Percentiles rank a stretch among this genome's conserved stretches.
Conservation (phyloP, 805 yeast genomes). For the Wickerhamomyces kurtzmanii region DNA sequence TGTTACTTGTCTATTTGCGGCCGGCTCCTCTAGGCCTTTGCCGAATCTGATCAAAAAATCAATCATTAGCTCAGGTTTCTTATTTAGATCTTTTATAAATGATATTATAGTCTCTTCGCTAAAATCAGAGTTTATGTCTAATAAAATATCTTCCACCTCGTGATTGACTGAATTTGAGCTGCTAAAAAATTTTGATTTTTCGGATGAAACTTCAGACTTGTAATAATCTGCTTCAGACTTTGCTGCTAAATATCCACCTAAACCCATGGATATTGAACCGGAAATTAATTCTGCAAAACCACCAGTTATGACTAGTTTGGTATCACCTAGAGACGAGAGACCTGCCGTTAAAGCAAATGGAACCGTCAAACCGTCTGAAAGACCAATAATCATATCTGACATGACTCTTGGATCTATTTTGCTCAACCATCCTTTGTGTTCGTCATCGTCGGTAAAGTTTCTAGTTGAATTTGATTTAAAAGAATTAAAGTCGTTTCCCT, state of each 20-base stretch:
- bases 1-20: conserved; percentile 80
- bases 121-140: conserved; percentile 49
- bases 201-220: conserved; percentile 59
- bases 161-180: conserved; percentile 58
- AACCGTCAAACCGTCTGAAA: conserved; percentile 92
- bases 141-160: conserved; percentile 72
- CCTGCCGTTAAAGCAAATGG: conserved; percentile 99
- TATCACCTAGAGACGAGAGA: conserved; percentile 78
- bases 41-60: conserved; percentile 85
- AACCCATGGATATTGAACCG: conserved; percentile 96
- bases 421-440: conserved; percentile 35
- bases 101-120: conserved; percentile 63
- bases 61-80: conserved; percentile 67
- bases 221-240: conserved; percentile 77
- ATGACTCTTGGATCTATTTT: conserved; percentile 83
- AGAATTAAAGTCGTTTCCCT: too few relatives aligned
- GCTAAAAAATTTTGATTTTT: conserved; percentile 57
- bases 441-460: too few relatives aligned
- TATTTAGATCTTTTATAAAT: conserved; percentile 71
- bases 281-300: conserved; percentile 96
- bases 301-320: conserved; percentile 90
- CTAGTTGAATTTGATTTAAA: too few relatives aligned
- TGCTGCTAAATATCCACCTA: conserved; percentile 95
- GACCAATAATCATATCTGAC: conserved; percentile 88
- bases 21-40: conserved; percentile 91